Percentiles rank a stretch among this genome's conserved stretches.
phyloP scores from a whole-genome alignment of 2,329 filamentous ascomycete genomes.

The Leptographium galeiforme region DNA sequence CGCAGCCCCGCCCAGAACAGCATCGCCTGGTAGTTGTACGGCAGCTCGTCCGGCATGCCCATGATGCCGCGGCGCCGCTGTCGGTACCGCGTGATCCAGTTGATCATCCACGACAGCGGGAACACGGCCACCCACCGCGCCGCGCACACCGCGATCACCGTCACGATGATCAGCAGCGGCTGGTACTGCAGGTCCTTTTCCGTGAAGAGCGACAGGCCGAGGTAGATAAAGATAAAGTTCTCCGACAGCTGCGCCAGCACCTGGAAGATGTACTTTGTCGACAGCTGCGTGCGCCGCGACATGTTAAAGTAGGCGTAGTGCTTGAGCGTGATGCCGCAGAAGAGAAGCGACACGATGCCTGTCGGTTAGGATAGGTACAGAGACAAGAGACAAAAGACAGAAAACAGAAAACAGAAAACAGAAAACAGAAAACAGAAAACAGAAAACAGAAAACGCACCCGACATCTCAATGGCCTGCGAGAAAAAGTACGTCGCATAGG shows the following conservation, averaged over 20 bases:
- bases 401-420: not conserved
- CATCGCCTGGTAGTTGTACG: slow-evolving; percentile 97
- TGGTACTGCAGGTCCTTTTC: slow-evolving; percentile 81
- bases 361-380: not conserved
- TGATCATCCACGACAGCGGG: slow-evolving; percentile 77
- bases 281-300: slow-evolving; percentile 92
- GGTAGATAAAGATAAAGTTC: slow-evolving; percentile 99
- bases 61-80: slow-evolving; percentile 57
- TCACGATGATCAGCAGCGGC: slow-evolving; percentile 87
- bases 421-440: not conserved
- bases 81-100: slow-evolving; percentile 82
- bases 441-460: slow-evolving; percentile 41
- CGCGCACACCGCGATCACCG: slow-evolving; percentile 79
- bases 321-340: slow-evolving; percentile 96
- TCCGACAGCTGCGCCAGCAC: slow-evolving; percentile 89
- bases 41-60: slow-evolving; percentile 74
- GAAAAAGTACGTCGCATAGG: slow-evolving; percentile 96
- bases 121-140: slow-evolving; percentile 93
- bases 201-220: slow-evolving; percentile 88
- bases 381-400: not conserved
- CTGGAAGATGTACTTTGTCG: slow-evolving; percentile 95
- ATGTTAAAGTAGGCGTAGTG: slow-evolving; percentile 99
- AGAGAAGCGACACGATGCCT: slow-evolving; percentile 93
- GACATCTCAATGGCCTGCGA: slow-evolving; percentile 93
- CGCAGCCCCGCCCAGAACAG: slow-evolving; percentile 97